Conservation (phyloP, 1,284 basidiomycete species). For the Athelia psychrophila region DNA sequence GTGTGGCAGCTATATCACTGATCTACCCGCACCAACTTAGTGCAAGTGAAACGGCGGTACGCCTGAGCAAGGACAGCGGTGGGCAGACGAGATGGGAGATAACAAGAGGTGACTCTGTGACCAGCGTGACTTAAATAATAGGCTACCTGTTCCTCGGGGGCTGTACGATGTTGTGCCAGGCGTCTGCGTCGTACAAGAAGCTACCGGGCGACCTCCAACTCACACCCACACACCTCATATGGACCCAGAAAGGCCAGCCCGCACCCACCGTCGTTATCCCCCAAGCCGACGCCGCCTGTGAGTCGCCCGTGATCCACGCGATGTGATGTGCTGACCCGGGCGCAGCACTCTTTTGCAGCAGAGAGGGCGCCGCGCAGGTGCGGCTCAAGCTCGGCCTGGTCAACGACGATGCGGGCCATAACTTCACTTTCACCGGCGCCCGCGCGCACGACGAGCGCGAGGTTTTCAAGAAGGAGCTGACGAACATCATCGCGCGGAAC, state of each 20-base stretch:
- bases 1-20: too few relatives aligned
- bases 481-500: slow-evolving; percentile 71
- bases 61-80: too few relatives aligned
- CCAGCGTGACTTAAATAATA: too few relatives aligned
- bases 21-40: too few relatives aligned
- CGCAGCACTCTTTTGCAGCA: slow-evolving; percentile 80
- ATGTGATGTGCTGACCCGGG: not conserved
- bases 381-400: slow-evolving; percentile 68
- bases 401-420: slow-evolving; percentile 67
- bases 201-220: slow-evolving; percentile 67
- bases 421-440: slow-evolving; percentile 75
- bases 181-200: slow-evolving; percentile 82
- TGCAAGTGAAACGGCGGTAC: too few relatives aligned
- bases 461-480: slow-evolving; percentile 75
- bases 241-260: slow-evolving; percentile 68
- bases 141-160: too few relatives aligned
- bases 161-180: slow-evolving; percentile 59
- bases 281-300: slow-evolving; percentile 59
- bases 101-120: too few relatives aligned
- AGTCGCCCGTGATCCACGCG: slow-evolving; percentile 27
- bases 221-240: slow-evolving; percentile 63
- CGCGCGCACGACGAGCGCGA: slow-evolving; percentile 69
- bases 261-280: slow-evolving; percentile 59
- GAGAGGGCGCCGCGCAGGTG: slow-evolving; percentile 73
- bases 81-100: too few relatives aligned